Evolutionary conservation across 495 filamentous ascomycete species (phyloP), one percentile per base, ranked within the genome.

Genomic region (Terfezia boudieri): DNA sequence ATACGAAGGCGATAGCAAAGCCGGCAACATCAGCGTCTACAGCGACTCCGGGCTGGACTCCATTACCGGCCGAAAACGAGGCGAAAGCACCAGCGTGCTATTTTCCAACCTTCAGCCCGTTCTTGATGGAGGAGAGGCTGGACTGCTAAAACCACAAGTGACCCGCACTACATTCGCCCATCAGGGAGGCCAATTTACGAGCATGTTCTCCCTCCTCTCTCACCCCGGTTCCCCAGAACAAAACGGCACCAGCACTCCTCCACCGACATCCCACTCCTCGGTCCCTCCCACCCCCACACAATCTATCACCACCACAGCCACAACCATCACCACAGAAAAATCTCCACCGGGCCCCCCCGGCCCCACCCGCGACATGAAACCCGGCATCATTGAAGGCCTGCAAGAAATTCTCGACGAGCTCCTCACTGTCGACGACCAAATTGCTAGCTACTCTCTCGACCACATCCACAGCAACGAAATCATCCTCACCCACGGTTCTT

Each of bases 331-430:
- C 6, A 51, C 49, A 4, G 63, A 54, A 20, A 20, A 20, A 9
- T 70, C 71, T 6, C 69, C 71, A 11, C 64, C 67, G n/a, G n/a
- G n/a, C 8, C 65, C 69, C 10, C 61, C 66, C n/a, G 56, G 53
- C 48, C 52, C 61, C 23, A 59, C 60, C 35, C 57, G 49, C 37
- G 80, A 88, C 56, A 71, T 94, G 43, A 83, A 83, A 55, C 83
- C 83, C n/a, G 87, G 94, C 66, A 82, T 94, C 3, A 73, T 89
- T 56, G 82, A 86, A 61, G 86, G 86, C 22, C 87, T 95, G 56
- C 75, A 80, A 57, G 88, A 95, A 66, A 84, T 95, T 37, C 83
- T 87, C 63, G 88, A 95, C 61, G 88, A 95, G 66, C 75, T 95
- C 48, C 77, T 77, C 49, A 83, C 88, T 65, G 83, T 83, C 12